phyloP scores from a whole-genome alignment of 306 rosid genomes.

The Morella rubra region DNA sequence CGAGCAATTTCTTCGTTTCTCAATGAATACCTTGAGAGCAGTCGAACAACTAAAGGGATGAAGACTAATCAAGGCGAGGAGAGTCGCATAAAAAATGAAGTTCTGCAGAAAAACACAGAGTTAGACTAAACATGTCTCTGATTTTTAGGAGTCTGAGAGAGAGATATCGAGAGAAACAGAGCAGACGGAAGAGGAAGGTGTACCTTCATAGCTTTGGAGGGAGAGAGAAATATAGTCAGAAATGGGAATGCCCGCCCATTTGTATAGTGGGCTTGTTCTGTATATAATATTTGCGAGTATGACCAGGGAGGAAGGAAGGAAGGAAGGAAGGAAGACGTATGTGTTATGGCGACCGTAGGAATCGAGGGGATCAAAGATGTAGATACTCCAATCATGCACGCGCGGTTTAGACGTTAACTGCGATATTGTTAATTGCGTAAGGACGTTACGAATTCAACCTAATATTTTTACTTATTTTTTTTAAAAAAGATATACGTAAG shows the following conservation, averaged over 20 bases:
- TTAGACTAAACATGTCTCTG: slow-evolving; percentile 9
- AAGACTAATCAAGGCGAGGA: slow-evolving; percentile 31
- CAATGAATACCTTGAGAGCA: slow-evolving; percentile 56
- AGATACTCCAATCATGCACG: not conserved
- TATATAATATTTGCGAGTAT: not conserved
- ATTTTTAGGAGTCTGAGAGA: slow-evolving; percentile 30
- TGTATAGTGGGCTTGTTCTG: not conserved
- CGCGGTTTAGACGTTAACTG: no score
- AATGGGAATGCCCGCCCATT: slow-evolving; percentile 23
- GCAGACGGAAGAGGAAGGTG: not conserved
- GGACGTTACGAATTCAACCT: no score
- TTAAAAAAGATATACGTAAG: no score
- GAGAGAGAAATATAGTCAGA: slow-evolving; percentile 23
- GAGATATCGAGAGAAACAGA: slow-evolving; percentile 3
- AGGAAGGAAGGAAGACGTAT: slow-evolving; percentile 25
- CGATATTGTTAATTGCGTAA: no score
- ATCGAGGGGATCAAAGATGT: not conserved
- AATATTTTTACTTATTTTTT: no score
- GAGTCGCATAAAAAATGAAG: slow-evolving; percentile 25
- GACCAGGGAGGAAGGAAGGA: slow-evolving; percentile 23
- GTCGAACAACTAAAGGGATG: slow-evolving; percentile 42
- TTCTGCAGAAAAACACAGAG: slow-evolving; percentile 39
- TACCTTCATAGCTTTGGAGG: slow-evolving; percentile 40
- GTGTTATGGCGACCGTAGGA: slow-evolving; percentile 1
- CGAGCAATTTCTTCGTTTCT: not conserved